Evolutionary conservation across 768 basidiomycete genomes (phyloP).

Genomic region (Macrocybe gigantea): DNA sequence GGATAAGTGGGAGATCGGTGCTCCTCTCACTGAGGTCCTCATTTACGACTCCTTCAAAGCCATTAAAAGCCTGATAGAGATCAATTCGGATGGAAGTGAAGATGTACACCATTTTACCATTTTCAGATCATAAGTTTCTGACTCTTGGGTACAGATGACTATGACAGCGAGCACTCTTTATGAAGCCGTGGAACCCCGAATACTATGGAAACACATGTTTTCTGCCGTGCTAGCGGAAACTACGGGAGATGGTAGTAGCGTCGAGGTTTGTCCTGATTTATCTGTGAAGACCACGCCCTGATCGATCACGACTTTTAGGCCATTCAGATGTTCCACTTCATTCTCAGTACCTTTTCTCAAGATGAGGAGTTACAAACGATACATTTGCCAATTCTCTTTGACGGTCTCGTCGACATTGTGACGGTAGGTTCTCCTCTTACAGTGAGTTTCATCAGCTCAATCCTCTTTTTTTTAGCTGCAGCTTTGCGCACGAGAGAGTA

Average conservation of each 20-base stretch:
- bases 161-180: conserved; percentile 87
- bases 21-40: conserved; percentile 68
- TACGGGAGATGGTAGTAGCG: conserved; percentile 28
- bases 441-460: not conserved
- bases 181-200: conserved; percentile 86
- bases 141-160: conserved; percentile 39
- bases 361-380: conserved; percentile 84
- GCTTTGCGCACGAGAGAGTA: conserved; percentile 9
- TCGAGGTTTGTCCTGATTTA: conserved; percentile 37
- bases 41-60: conserved; percentile 78
- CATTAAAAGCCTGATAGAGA: conserved; percentile 50
- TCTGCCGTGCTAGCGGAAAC: conserved; percentile 51
- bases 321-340: conserved; percentile 62
- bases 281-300: not conserved
- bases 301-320: conserved; percentile 34
- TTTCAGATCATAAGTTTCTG: not conserved
- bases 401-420: conserved; percentile 58
- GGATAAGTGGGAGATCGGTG: conserved; percentile 97
- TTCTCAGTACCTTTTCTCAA: conserved; percentile 71
- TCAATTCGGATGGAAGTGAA: conserved; percentile 46
- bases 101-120: conserved; percentile 42
- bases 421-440: conserved; percentile 38
- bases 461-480: conserved; percentile 22
- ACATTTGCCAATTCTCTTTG: conserved; percentile 77
- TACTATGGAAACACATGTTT: conserved; percentile 81